Evolutionary conservation across 257 asterid genomes (phyloP).

Genomic region (Solanum paucissectum): DNA sequence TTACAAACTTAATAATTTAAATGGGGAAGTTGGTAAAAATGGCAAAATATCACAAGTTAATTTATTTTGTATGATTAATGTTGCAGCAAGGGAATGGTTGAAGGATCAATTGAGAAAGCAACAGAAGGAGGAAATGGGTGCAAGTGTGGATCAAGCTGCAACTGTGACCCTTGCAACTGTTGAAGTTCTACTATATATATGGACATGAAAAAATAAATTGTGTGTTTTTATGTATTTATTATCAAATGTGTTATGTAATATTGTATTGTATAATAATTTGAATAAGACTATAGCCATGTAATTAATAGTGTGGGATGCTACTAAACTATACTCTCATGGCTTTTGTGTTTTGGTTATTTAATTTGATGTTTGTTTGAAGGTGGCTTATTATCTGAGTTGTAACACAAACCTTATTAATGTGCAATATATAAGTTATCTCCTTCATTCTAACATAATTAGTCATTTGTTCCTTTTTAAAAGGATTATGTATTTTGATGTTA

Average conservation of each 20-base stretch:
- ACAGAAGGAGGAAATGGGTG: slow-evolving; percentile 44
- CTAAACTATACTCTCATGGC: not conserved
- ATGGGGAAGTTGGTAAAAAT: not conserved
- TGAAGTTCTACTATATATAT: not conserved
- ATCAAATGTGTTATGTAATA: not conserved
- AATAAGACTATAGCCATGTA: not conserved
- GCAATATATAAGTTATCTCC: not conserved
- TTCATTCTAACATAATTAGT: not conserved
- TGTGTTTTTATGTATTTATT: not conserved
- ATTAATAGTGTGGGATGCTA: not conserved
- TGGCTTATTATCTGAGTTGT: not conserved
- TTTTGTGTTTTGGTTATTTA: not conserved
- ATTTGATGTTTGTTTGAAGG: not conserved
- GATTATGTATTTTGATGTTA: not conserved
- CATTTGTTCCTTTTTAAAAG: not conserved
- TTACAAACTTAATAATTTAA: too few relatives aligned
- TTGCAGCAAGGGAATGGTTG: not conserved
- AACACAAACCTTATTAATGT: not conserved
- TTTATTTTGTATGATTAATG: not conserved
- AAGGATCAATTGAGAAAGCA: slow-evolving; percentile 14
- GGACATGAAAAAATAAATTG: not conserved
- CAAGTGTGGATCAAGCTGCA: slow-evolving; percentile 45
- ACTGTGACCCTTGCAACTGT: slow-evolving; percentile 34
- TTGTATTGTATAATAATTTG: not conserved
- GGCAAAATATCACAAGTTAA: not conserved